These are phyloP conservation scores for Astragalus glycyphyllos DNA, from an alignment of 306 rosid species.

Conservation along the genomic window DNA sequence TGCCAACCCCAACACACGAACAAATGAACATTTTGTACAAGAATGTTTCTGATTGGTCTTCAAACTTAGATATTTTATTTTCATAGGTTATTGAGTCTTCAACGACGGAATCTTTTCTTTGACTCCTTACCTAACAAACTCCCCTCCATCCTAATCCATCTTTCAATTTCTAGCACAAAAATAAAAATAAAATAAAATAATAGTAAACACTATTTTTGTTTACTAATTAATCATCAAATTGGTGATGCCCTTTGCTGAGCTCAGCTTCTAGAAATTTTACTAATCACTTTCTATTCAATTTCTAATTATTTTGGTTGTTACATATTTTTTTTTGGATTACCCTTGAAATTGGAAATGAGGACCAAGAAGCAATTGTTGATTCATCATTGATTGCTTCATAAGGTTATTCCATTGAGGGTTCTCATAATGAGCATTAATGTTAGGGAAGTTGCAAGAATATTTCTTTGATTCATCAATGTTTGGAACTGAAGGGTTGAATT, in stretches of 20 bases:
- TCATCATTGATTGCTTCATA: slow-evolving; percentile 53
- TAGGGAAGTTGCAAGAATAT: slow-evolving; percentile 53
- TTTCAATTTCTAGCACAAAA: slow-evolving; percentile 31
- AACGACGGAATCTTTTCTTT: slow-evolving; percentile 42
- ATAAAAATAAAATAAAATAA: neutral
- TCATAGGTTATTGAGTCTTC: slow-evolving; percentile 33
- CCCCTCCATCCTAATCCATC: slow-evolving; percentile 8
- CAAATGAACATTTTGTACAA: slow-evolving; percentile 47
- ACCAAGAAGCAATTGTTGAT: slow-evolving; percentile 56
- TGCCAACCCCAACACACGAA: slow-evolving; percentile 45
- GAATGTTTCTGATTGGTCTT: slow-evolving; percentile 35
- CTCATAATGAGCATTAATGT: slow-evolving; percentile 44
- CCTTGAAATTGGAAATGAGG: slow-evolving; percentile 60
- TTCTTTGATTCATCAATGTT: slow-evolving; percentile 55
- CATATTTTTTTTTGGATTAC: slow-evolving; percentile 28
- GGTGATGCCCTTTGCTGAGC: slow-evolving; percentile 30
- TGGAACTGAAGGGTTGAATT: slow-evolving; percentile 35
- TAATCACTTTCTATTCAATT: neutral
- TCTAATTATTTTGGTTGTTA: neutral
- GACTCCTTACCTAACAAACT: slow-evolving; percentile 36
- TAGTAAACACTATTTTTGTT: slow-evolving; percentile 8
- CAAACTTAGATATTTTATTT: slow-evolving; percentile 30
- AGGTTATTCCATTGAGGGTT: slow-evolving; percentile 50
- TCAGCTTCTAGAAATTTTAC: slow-evolving; percentile 34
- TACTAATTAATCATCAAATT: slow-evolving; percentile 35